Percentiles rank a stretch among this genome's conserved stretches.
These are phyloP conservation scores for Hamamelis virginiana DNA, from an alignment of 164 flowering plant genomes.

Conservation along the genomic window DNA sequence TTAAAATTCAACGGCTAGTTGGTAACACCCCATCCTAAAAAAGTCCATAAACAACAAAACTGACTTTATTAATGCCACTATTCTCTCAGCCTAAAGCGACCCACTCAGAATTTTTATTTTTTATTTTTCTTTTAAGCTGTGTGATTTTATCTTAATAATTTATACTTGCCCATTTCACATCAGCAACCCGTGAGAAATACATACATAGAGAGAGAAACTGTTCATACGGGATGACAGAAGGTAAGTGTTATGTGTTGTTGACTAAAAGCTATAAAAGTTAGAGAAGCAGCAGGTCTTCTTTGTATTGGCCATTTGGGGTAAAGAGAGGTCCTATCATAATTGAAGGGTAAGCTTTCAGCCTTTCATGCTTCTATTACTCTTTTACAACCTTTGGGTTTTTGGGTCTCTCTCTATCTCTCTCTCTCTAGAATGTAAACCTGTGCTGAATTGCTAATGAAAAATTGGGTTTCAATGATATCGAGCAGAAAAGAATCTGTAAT, in stretches of 20 bases:
- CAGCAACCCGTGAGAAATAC: neutral
- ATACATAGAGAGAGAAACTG: too few relatives aligned
- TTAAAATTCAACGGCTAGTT: conserved; percentile 26
- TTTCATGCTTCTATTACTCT: neutral
- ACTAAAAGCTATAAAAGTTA: conserved; percentile 6
- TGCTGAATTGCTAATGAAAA: too few relatives aligned
- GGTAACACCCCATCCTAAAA: conserved; percentile 6
- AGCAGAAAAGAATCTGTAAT: too few relatives aligned
- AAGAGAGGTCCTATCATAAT: neutral
- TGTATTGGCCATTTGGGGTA: neutral
- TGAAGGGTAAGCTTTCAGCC: conserved; percentile 8
- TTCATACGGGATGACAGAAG: neutral
- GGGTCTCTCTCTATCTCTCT: too few relatives aligned
- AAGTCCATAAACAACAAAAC: conserved; percentile 28
- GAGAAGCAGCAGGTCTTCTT: neutral
- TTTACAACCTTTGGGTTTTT: too few relatives aligned
- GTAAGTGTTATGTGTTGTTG: neutral
- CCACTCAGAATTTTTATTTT: too few relatives aligned
- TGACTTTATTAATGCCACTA: neutral
- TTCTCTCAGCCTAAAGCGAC: conserved; percentile 18
- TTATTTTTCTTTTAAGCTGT: neutral
- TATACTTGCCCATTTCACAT: conserved; percentile 7
- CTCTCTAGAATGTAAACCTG: too few relatives aligned
- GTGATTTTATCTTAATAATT: neutral
- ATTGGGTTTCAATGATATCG: too few relatives aligned